Base-by-base conservation (phyloP, 2,329 filamentous ascomycete genomes). In the Nemania bipapillata region DNA sequence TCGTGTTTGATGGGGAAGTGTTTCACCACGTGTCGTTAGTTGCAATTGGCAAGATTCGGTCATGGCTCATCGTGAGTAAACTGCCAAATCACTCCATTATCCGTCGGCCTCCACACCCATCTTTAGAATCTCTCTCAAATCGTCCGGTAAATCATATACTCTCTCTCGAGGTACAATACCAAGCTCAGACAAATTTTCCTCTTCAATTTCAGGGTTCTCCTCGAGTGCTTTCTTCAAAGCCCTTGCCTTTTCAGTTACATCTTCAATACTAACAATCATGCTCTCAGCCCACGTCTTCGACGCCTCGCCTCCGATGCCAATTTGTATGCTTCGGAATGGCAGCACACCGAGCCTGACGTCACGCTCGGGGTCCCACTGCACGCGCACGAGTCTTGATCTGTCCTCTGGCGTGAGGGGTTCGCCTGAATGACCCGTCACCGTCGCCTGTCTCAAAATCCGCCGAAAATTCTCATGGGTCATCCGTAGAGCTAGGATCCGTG, bases 321-420 rank as follows among this genome's bases (percentile, higher is more conserved):
- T 86, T 80, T 90, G 88, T 32, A 90, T 87, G 73, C 86, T 89
- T 49, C 88, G 79, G 74, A 86, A 83, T 7, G 73, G 76, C 59
- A 89, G 69, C 69, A 79, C 81, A 11, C 76, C 82, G 11, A 89
- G 75, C 40, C 76, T 74, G 1, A 83, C 76, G 26, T 81, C 80
- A 22, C 89, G 74, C 74, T 90, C 89, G 0, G 88, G 88, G 76
- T 90, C 89, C 88, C 89, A 91, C 75, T 90, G 88, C n/a, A 68
- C 61, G 7, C 84, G 81, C 0, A 90, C 86, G 20, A 78, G 74
- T 3, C 63, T 60, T 3, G 77, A 66, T 69, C 74, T 79, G 28
- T 59, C 62, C 2, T 56, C 15, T 66, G 54, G 32, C 66, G 57
- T 17, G 20, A 12, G 45, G 42, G 58, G 54, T 74, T 75, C 35